Conservation (phyloP, 2,329 filamentous ascomycete genomes). For the Curvularia lunata region DNA sequence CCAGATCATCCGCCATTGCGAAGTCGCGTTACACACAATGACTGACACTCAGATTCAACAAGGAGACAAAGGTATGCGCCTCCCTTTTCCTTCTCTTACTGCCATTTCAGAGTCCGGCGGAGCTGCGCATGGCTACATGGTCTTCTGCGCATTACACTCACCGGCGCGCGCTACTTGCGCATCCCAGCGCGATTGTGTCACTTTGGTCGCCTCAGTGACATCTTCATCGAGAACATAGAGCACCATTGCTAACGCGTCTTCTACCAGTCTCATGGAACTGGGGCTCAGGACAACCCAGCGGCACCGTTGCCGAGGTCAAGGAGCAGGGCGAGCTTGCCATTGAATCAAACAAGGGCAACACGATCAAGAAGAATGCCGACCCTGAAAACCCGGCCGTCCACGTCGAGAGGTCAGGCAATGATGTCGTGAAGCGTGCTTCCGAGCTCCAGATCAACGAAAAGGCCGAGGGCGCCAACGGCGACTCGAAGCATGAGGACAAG, state of each 20-base stretch:
- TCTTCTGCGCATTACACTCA: slow-evolving; percentile 9
- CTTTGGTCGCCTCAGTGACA: slow-evolving; percentile 20
- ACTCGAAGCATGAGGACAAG: slow-evolving; percentile 43
- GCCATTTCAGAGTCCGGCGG: not conserved
- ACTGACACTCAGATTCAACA: slow-evolving; percentile 45
- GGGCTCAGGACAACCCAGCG: slow-evolving; percentile 61
- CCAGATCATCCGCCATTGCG: slow-evolving; percentile 21
- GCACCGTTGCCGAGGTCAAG: slow-evolving; percentile 64
- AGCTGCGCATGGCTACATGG: not conserved
- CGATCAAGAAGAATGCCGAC: slow-evolving; percentile 67
- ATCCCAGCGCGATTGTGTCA: slow-evolving; percentile 14
- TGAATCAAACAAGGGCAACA: slow-evolving; percentile 67
- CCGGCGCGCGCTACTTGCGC: slow-evolving; percentile 7
- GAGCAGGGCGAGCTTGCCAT: slow-evolving; percentile 66
- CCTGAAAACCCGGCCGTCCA: slow-evolving; percentile 67
- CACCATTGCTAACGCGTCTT: slow-evolving; percentile 10
- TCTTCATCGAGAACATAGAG: slow-evolving; percentile 31
- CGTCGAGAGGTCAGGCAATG: slow-evolving; percentile 65
- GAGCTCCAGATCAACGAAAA: slow-evolving; percentile 64
- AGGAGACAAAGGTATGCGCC: slow-evolving; percentile 47
- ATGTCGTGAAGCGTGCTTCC: slow-evolving; percentile 68
- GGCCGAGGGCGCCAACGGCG: slow-evolving; percentile 46
- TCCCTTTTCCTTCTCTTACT: not conserved
- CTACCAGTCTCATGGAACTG: slow-evolving; percentile 68
- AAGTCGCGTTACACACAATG: slow-evolving; percentile 34